Evolutionary conservation across 179 eudicot genomes (phyloP), one percentile per base, ranked within the genome.

Genomic region (Patellifolia procumbens): DNA sequence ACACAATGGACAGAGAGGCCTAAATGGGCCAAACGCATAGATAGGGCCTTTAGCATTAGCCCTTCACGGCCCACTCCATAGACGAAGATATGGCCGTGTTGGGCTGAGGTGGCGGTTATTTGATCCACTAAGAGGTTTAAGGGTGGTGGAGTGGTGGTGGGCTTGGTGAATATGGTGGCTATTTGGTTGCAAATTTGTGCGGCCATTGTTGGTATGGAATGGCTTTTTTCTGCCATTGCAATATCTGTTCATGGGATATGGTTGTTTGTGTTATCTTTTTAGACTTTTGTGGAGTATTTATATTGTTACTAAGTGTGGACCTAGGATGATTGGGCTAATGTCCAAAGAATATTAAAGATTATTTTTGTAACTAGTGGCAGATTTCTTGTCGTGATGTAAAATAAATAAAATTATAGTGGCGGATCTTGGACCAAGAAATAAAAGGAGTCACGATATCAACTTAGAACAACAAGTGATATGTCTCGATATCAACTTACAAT

Each of bases 31-130:
- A 94, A 88, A 9, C 98, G 66, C 97, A 94, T 94, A 75, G 91
- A 89, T 5, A 94, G 85, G 77, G 87, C 97, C 66, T 90, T 91
- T 15, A 91, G 53, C 97, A 94, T 94, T 9, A 94, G 89, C 22
- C 97, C 97, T 66, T 94, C 97, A 6, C 97, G 93, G 64, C 98
- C 97, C 72, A 94, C 97, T 49, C 98, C 97, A 76, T 91, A 87
- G 56, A 92, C 85, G 81, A 94, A 94, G 75, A 92, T 78, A 64
- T 46, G 72, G 74, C 88, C 90, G 0, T 74, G 61, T 58, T 82
- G 90, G 79, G 78, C 51, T 17, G 83, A 67, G 55, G 85, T 83
- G 76, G 79, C 34, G 48, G 85, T 29, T 81, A 94, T 86, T 59
- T 88, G 90, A 51, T 79, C 78, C 48, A 91, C 93, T 51, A 88